Evolutionary conservation across 169 alveolate genomes (phyloP).

Genomic region (Plasmodium vinckei): DNA sequence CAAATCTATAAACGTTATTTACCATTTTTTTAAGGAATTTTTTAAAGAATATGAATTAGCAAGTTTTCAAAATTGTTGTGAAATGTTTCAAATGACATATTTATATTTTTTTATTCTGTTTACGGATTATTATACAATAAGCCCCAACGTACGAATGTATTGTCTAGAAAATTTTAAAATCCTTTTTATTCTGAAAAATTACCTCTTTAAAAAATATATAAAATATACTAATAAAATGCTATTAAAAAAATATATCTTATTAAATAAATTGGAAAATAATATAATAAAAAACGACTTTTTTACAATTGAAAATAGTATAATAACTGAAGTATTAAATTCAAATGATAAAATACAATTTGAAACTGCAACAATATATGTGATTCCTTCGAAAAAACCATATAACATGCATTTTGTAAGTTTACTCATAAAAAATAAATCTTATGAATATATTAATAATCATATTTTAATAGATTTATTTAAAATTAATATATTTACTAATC

Average conservation of each 20-base stretch:
- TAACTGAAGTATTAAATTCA: constrained; percentile 7
- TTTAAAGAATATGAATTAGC: constrained; percentile 56
- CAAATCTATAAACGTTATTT: constrained; percentile 58
- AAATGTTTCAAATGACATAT: constrained; percentile 51
- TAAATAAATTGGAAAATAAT: constrained; percentile 38
- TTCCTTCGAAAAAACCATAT: constrained; percentile 21
- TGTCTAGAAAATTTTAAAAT: constrained; percentile 61
- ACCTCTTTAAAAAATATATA: constrained; percentile 50
- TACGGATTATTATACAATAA: constrained; percentile 22
- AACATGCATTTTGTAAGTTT: constrained; percentile 19
- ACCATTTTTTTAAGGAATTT: constrained; percentile 59
- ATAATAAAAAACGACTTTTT: constrained; percentile 32
- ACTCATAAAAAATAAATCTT: constrained; percentile 37
- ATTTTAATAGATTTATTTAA: constrained; percentile 51
- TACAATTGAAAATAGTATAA: constrained; percentile 52
- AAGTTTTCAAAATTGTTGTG: constrained; percentile 61
- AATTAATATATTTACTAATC: constrained; percentile 16
- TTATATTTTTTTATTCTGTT: constrained; percentile 57
- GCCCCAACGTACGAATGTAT: constrained; percentile 2
- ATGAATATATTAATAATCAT: constrained; percentile 61
- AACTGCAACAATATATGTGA: constrained; percentile 30
- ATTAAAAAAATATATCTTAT: constrained; percentile 28
- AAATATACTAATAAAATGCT: constrained; percentile 23
- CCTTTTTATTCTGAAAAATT: constrained; percentile 48
- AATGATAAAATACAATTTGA: constrained; percentile 50